phyloP scores from a whole-genome alignment of 768 basidiomycete species.

The Lentinula sp. region DNA sequence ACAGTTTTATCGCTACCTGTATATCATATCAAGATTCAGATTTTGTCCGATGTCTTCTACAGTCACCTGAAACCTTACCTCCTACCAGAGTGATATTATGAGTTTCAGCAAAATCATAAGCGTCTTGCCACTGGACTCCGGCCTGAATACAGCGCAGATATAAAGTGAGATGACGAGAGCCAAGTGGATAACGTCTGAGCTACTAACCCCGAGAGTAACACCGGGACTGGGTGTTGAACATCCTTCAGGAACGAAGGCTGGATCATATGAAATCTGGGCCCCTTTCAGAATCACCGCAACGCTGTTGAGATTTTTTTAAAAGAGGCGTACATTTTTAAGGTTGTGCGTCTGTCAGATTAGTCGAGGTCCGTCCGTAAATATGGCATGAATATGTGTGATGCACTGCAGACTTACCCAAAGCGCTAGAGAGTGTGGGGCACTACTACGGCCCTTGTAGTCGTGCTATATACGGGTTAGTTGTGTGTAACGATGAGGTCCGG shows the following conservation, averaged over 20 bases:
- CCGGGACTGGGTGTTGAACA: constrained; percentile 1
- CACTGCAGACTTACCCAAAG: constrained; percentile 30
- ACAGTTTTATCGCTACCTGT: constrained; percentile 32
- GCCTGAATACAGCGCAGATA: constrained; percentile 22
- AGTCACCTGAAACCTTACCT: constrained; percentile 16
- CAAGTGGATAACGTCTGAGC: background rate
- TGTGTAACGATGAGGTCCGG: background rate
- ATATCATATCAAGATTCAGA: background rate
- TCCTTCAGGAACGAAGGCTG: constrained; percentile 11
- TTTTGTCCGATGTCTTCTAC: background rate
- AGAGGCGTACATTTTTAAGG: constrained; percentile 7
- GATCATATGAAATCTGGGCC: constrained; percentile 8
- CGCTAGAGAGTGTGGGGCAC: constrained; percentile 33
- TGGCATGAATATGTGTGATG: background rate
- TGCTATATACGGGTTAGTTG: constrained; percentile 23
- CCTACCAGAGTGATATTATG: constrained; percentile 41
- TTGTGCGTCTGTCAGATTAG: constrained; percentile 7
- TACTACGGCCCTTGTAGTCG: constrained; percentile 44
- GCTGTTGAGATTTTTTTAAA: background rate
- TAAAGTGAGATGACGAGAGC: background rate
- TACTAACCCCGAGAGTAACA: constrained; percentile 11
- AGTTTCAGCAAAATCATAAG: constrained; percentile 36
- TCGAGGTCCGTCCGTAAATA: background rate
- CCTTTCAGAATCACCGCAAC: background rate
- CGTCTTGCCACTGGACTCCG: constrained; percentile 38